Percentiles rank a stretch among this genome's conserved stretches.
phyloP scores from a whole-genome alignment of 768 basidiomycete genomes.

The Panaeolus papilionaceus region DNA sequence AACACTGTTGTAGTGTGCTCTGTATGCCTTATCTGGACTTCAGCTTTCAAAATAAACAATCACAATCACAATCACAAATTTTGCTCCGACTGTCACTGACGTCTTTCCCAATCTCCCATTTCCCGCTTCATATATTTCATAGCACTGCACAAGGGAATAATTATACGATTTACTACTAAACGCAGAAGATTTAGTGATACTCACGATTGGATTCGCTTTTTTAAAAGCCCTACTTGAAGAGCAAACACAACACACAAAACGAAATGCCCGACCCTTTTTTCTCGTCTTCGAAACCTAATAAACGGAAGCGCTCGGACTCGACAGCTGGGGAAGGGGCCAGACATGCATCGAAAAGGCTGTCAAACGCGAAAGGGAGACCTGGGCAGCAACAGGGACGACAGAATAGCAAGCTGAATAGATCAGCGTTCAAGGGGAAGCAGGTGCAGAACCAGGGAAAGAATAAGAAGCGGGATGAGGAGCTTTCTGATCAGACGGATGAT shows the following conservation, averaged over 20 bases:
- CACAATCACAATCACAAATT: slow-evolving; percentile 7
- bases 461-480: slow-evolving; percentile 60
- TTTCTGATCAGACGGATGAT: slow-evolving; percentile 67
- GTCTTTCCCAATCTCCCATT: neutral
- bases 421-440: slow-evolving; percentile 32
- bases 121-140: neutral
- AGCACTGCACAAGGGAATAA: neutral
- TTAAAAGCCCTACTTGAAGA: neutral
- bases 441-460: slow-evolving; percentile 17
- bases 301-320: slow-evolving; percentile 61
- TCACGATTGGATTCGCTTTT: neutral
- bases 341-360: neutral
- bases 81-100: neutral
- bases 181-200: neutral
- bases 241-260: neutral
- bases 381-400: slow-evolving; percentile 29
- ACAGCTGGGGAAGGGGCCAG: slow-evolving; percentile 20
- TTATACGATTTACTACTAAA: neutral
- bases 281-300: slow-evolving; percentile 60
- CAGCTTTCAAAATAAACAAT: neutral
- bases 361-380: slow-evolving; percentile 29
- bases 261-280: slow-evolving; percentile 89
- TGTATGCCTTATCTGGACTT: neutral
- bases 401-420: slow-evolving; percentile 27
- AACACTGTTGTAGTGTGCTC: neutral